These are phyloP conservation scores for Diaporthe vaccinii DNA, from an alignment of 2,329 filamentous ascomycete genomes.

Conservation along the genomic window DNA sequence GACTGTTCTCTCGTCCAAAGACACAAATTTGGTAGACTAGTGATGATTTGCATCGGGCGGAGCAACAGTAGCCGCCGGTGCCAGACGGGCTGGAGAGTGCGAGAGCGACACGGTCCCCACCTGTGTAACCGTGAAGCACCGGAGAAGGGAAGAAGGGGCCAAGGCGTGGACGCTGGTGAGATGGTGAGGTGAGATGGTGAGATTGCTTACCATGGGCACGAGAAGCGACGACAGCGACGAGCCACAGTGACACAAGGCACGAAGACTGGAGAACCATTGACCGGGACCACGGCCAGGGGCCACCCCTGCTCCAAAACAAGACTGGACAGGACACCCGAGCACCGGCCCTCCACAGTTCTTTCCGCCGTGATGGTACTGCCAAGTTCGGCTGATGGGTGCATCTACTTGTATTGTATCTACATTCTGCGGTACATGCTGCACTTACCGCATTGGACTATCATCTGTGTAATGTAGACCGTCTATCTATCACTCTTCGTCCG, in stretches of 20 bases:
- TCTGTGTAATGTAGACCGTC: neutral
- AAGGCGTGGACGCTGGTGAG: neutral
- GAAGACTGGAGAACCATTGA: neutral
- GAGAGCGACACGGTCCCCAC: neutral
- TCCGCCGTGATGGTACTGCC: conserved; percentile 23
- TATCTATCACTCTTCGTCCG: neutral
- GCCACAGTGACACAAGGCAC: conserved; percentile 5
- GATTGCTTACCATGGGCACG: neutral
- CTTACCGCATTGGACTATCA: neutral
- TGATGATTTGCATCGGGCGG: conserved; percentile 28
- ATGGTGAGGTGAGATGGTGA: neutral
- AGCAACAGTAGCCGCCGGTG: conserved; percentile 22
- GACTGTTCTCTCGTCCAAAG: neutral
- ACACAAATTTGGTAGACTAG: conserved; percentile 24
- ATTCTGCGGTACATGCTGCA: neutral
- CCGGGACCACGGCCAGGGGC: conserved; percentile 1
- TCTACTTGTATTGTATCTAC: neutral
- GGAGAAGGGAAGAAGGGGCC: neutral
- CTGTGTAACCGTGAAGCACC: neutral
- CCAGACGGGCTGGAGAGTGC: conserved; percentile 5
- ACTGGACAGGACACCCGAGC: conserved; percentile 20
- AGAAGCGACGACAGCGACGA: neutral
- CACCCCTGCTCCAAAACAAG: neutral
- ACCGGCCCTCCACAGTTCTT: conserved; percentile 16
- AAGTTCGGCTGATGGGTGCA: neutral